Percentiles rank a stretch among this genome's conserved stretches.
These are phyloP conservation scores for Ganoderma meredithae DNA, from an alignment of 1,284 basidiomycete genomes.

Conservation along the genomic window DNA sequence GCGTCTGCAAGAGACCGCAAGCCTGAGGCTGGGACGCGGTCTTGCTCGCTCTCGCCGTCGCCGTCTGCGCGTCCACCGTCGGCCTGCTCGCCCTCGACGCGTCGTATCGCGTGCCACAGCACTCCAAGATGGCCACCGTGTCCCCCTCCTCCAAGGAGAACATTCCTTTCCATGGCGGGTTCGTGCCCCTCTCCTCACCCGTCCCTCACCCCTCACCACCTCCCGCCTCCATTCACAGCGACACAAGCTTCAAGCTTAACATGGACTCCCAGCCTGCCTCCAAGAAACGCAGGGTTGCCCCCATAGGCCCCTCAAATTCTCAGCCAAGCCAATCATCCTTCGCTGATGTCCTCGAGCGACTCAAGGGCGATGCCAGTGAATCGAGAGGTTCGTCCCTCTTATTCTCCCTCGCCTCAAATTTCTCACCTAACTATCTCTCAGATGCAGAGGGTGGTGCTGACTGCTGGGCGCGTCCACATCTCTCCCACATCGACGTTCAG, in stretches of 20 bases:
- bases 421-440: constrained; percentile 3
- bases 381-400: constrained; percentile 47
- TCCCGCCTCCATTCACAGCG: constrained; percentile 12
- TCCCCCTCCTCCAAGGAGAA: constrained; percentile 41
- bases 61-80: not conserved
- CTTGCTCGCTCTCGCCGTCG: not conserved
- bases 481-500: constrained; percentile 63
- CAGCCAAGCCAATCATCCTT: constrained; percentile 62
- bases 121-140: constrained; percentile 26
- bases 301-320: constrained; percentile 45
- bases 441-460: constrained; percentile 79
- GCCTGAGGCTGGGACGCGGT: constrained; percentile 16
- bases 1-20: not conserved
- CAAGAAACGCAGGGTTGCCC: constrained; percentile 67
- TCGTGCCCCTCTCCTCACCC: constrained; percentile 2
- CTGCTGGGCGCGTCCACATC: constrained; percentile 78
- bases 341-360: constrained; percentile 76
- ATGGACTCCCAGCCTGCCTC: constrained; percentile 50
- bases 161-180: constrained; percentile 38
- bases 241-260: constrained; percentile 36
- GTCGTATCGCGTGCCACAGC: not conserved
- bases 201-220: constrained; percentile 8
- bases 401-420: not conserved
- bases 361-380: constrained; percentile 72
- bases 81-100: constrained; percentile 3